Percentiles rank a stretch among this genome's conserved stretches.
These are phyloP conservation scores for Suillus variegatus DNA, from an alignment of 768 basidiomycete genomes.

Conservation along the genomic window DNA sequence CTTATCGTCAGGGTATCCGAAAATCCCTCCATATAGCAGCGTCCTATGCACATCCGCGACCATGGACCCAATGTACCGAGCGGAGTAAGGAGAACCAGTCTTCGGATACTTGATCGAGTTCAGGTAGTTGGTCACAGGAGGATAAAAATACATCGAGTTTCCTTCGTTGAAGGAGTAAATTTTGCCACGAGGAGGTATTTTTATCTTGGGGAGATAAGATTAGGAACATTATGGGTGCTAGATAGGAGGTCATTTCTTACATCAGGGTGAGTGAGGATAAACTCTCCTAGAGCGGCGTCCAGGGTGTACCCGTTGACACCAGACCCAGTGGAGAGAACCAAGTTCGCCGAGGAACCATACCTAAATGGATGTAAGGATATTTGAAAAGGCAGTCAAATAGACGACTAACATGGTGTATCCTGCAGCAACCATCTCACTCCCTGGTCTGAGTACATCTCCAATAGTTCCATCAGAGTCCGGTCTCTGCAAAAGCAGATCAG, in stretches of 20 bases:
- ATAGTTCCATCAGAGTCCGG: conserved; percentile 79
- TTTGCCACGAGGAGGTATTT: conserved; percentile 92
- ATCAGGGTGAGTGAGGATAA: conserved; percentile 97
- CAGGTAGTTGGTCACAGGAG: conserved; percentile 78
- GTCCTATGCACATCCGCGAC: conserved; percentile 98
- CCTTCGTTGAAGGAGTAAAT: conserved; percentile 99
- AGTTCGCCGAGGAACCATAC: conserved; percentile 95
- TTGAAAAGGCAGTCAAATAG: background rate
- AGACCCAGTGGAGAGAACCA: conserved; percentile 91
- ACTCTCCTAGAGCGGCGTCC: conserved; percentile 93
- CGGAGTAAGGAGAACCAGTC: conserved; percentile 78
- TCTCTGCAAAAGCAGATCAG: conserved; percentile 43
- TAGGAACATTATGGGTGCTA: conserved; percentile 7
- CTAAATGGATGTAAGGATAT: conserved; percentile 29
- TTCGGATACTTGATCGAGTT: conserved; percentile 90
- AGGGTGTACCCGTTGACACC: conserved; percentile 99
- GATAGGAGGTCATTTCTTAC: conserved; percentile 40
- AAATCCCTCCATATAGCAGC: conserved; percentile 95
- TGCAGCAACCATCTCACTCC: conserved; percentile 95
- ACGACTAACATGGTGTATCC: conserved; percentile 91
- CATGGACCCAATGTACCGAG: conserved; percentile 97
- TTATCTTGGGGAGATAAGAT: conserved; percentile 55
- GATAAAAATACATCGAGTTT: conserved; percentile 92
- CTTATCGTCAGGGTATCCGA: conserved; percentile 97
- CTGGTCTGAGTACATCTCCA: conserved; percentile 89